These are phyloP conservation scores for Aeminium ludgeri DNA, from an alignment of 495 filamentous ascomycete genomes.

Conservation along the genomic window DNA sequence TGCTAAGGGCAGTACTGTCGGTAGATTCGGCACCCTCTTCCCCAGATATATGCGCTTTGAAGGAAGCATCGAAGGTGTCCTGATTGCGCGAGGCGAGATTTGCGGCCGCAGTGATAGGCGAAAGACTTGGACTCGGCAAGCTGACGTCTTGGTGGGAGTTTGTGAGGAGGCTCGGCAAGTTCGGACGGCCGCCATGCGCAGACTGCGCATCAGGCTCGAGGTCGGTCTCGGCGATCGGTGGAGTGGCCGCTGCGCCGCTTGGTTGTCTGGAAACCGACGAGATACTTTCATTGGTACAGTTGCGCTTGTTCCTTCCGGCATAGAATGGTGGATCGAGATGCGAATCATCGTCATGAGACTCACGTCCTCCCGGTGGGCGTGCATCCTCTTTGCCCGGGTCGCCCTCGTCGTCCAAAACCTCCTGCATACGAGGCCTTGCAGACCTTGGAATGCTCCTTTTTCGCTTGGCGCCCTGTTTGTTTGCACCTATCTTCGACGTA, in stretches of 20 bases:
- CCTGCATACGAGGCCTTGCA: neutral
- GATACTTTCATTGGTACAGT: neutral
- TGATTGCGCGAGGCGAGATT: constrained; percentile 28
- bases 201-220: constrained; percentile 16
- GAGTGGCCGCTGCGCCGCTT: constrained; percentile 23
- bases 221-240: constrained; percentile 27
- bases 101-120: constrained; percentile 72
- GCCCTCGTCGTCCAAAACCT: constrained; percentile 1
- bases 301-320: constrained; percentile 5
- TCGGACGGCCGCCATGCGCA: constrained; percentile 5
- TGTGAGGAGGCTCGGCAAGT: constrained; percentile 35
- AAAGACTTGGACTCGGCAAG: constrained; percentile 85
- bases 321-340: constrained; percentile 13
- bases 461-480: neutral
- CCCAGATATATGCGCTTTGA: constrained; percentile 12
- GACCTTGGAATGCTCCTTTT: neutral
- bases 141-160: constrained; percentile 67
- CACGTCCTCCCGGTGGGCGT: neutral
- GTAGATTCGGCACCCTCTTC: constrained; percentile 18
- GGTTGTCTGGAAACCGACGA: neutral
- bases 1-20: neutral
- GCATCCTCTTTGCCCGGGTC: constrained; percentile 3
- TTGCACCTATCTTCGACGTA: neutral
- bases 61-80: constrained; percentile 13
- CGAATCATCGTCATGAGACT: constrained; percentile 10